phyloP scores from a whole-genome alignment of 805 yeast species.

The Sugiyamaella mastotermitis region DNA sequence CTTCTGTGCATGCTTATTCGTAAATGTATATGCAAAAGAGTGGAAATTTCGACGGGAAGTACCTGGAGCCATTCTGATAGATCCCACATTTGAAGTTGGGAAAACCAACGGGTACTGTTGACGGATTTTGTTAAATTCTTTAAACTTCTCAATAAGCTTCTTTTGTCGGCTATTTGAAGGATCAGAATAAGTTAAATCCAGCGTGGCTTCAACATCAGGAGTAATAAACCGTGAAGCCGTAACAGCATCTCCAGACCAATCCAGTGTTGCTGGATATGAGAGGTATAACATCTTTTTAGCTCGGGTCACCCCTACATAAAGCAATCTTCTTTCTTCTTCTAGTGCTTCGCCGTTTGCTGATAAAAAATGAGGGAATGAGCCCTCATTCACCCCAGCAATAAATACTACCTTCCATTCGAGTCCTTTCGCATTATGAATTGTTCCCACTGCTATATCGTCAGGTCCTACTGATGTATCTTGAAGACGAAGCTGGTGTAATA shows the following conservation, averaged over 20 bases:
- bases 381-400: conserved; percentile 14
- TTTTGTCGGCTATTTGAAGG: too few relatives aligned
- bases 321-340: conserved; percentile 21
- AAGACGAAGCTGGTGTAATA: conserved; percentile 2
- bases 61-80: too few relatives aligned
- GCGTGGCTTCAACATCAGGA: too few relatives aligned
- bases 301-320: conserved; percentile 27
- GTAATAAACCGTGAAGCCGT: conserved; percentile 5
- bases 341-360: conserved; percentile 2
- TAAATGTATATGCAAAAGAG: too few relatives aligned
- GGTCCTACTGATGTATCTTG: conserved; percentile 6
- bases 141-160: too few relatives aligned
- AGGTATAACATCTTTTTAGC: conserved; percentile 15
- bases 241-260: conserved; percentile 1
- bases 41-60: too few relatives aligned
- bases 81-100: too few relatives aligned
- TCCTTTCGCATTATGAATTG: conserved; percentile 91
- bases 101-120: too few relatives aligned
- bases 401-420: conserved; percentile 93
- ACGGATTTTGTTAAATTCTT: too few relatives aligned
- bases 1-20: too few relatives aligned
- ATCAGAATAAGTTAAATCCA: too few relatives aligned
- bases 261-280: conserved; percentile 2
- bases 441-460: conserved; percentile 49
- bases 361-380: conserved; percentile 14